Percentiles rank a stretch among this genome's conserved stretches.
phyloP scores from a whole-genome alignment of 2,329 filamentous ascomycete species.

The Ophiosphaerella herpotricha region DNA sequence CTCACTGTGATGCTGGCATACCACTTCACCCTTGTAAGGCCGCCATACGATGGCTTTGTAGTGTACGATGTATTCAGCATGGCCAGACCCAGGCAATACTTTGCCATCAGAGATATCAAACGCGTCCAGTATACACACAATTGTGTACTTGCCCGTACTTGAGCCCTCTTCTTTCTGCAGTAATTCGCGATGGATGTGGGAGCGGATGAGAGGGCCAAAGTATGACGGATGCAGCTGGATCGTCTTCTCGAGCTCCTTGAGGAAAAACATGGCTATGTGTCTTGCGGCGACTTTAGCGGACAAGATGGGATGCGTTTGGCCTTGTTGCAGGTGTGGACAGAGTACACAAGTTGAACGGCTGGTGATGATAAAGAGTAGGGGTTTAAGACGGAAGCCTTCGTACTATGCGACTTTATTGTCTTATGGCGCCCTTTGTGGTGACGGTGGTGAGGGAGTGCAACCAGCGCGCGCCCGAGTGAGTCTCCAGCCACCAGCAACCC shows the following conservation, averaged over 20 bases:
- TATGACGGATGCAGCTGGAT: constrained; percentile 96
- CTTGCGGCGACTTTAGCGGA: constrained; percentile 12
- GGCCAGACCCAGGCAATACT: constrained; percentile 86
- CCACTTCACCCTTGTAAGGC: constrained; percentile 97
- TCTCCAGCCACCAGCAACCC: constrained; percentile 38
- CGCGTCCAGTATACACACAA: constrained; percentile 96
- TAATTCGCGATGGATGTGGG: constrained; percentile 86
- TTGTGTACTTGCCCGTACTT: constrained; percentile 94
- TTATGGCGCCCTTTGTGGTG: constrained; percentile 25
- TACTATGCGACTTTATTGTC: constrained; percentile 34
- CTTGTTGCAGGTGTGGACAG: constrained; percentile 8
- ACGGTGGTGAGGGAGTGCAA: constrained; percentile 20
- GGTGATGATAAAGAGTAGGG: constrained; percentile 6
- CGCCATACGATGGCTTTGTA: constrained; percentile 98
- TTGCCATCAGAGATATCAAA: constrained; percentile 93
- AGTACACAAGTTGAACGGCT: constrained; percentile 19
- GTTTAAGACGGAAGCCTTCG: constrained; percentile 15
- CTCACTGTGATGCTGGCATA: constrained; percentile 54
- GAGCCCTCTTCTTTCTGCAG: constrained; percentile 93
- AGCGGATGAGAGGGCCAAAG: constrained; percentile 91
- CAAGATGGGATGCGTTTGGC: constrained; percentile 9
- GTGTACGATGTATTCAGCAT: constrained; percentile 91
- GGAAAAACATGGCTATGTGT: constrained; percentile 81
- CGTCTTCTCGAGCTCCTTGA: constrained; percentile 93
- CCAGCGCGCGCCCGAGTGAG: constrained; percentile 25